phyloP scores from a whole-genome alignment of 169 alveolate genomes.

The Plasmodium malariae region DNA sequence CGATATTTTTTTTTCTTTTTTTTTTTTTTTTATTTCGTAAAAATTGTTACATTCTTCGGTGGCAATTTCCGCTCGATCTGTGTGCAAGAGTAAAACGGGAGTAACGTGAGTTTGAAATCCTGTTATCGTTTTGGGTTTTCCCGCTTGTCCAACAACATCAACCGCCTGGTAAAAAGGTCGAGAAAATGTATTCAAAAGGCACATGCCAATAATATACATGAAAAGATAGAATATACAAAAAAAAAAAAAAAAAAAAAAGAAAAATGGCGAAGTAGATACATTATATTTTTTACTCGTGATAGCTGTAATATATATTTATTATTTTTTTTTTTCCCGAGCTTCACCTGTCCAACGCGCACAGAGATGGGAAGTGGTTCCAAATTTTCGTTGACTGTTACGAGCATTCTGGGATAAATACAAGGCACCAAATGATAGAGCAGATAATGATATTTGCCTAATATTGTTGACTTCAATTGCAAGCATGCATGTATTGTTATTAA shows the following conservation, averaged over 20 bases:
- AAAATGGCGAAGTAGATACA: too few relatives aligned
- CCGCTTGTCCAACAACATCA: constrained; percentile 98
- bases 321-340: neutral
- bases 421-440: constrained; percentile 94
- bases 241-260: too few relatives aligned
- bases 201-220: too few relatives aligned
- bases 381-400: constrained; percentile 91
- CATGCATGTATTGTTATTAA: constrained; percentile 92
- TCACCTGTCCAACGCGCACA: constrained; percentile 86
- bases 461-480: constrained; percentile 90
- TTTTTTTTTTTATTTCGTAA: neutral
- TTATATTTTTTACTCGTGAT: too few relatives aligned
- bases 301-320: constrained; percentile 3
- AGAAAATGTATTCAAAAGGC: too few relatives aligned
- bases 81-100: constrained; percentile 95
- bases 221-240: too few relatives aligned
- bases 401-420: constrained; percentile 93
- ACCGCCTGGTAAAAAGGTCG: constrained; percentile 87
- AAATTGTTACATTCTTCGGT: constrained; percentile 89
- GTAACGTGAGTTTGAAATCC: constrained; percentile 99
- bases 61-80: constrained; percentile 96
- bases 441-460: constrained; percentile 93
- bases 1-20: too few relatives aligned
- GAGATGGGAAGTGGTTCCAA: constrained; percentile 93
- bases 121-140: constrained; percentile 96